These are phyloP conservation scores for Helotiales sp. DNA, from an alignment of 2,329 filamentous ascomycete species.

Conservation along the genomic window DNA sequence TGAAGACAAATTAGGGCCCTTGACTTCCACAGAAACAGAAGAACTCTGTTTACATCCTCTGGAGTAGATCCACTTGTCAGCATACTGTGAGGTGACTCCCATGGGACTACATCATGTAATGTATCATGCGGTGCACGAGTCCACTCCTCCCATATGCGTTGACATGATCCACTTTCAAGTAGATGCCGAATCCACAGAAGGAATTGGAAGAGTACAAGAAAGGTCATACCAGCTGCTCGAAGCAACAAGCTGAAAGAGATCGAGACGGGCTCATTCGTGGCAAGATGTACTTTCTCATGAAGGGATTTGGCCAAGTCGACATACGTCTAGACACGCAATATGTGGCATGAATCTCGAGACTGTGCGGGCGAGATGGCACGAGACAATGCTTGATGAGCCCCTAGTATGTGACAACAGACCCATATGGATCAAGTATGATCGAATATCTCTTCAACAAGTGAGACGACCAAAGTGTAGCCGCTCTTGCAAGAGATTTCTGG, in stretches of 20 bases:
- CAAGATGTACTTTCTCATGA: not conserved
- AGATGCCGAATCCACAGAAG: slow-evolving; percentile 3
- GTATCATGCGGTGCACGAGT: slow-evolving; percentile 8
- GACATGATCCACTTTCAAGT: not conserved
- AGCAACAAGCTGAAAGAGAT: not conserved
- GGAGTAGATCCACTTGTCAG: not conserved
- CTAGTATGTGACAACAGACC: not conserved
- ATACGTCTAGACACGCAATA: not conserved
- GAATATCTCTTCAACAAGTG: not conserved
- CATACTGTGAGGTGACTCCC: not conserved
- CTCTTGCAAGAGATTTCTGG: not conserved
- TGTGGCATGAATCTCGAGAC: not conserved
- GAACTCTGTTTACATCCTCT: not conserved
- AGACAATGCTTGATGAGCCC: not conserved
- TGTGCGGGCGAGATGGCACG: not conserved
- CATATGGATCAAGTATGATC: not conserved
- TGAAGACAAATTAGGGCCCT: not conserved
- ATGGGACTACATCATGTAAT: slow-evolving; percentile 11
- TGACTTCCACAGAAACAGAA: not conserved
- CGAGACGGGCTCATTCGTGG: not conserved
- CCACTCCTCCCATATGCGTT: not conserved
- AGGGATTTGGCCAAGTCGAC: not conserved
- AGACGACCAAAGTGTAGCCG: not conserved
- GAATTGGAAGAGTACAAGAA: slow-evolving; percentile 1
- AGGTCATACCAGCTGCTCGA: not conserved